Evolutionary conservation across 768 basidiomycete species (phyloP).

Genomic region (Lanmaoa rubissima): DNA sequence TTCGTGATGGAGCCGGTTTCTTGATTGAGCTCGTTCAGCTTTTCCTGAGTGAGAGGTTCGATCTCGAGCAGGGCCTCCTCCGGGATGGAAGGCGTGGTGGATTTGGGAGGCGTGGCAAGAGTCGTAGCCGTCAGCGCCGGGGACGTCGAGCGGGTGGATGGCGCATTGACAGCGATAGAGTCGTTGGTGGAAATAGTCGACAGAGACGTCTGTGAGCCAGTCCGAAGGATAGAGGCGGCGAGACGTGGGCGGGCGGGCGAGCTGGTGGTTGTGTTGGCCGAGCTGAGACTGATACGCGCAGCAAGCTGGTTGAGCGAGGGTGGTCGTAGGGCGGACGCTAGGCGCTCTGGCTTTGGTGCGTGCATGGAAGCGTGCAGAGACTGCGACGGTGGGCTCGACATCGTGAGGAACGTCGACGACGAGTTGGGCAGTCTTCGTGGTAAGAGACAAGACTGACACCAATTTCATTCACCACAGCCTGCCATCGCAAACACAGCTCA

Average conservation of each 20-base stretch:
- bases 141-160: constrained; percentile 65
- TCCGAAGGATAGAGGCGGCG: constrained; percentile 69
- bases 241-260: constrained; percentile 60
- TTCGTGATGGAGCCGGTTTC: constrained; percentile 40
- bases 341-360: constrained; percentile 39
- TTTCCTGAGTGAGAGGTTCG: constrained; percentile 62
- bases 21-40: constrained; percentile 60
- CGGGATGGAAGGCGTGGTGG: constrained; percentile 40
- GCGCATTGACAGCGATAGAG: constrained; percentile 64
- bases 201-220: constrained; percentile 52
- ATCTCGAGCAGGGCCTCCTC: constrained; percentile 34
- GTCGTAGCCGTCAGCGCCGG: constrained; percentile 50
- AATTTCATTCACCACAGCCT: background rate
- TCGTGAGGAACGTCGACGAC: constrained; percentile 18
- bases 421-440: constrained; percentile 9
- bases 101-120: constrained; percentile 42
- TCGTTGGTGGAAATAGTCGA: constrained; percentile 51
- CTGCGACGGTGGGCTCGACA: constrained; percentile 34
- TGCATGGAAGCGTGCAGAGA: constrained; percentile 33
- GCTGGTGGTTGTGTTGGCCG: constrained; percentile 16
- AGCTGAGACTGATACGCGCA: constrained; percentile 62
- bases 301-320: constrained; percentile 83
- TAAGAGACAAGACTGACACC: constrained; percentile 14
- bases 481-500: background rate
- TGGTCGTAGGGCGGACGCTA: constrained; percentile 40